Evolutionary conservation across 140 eudicot species (phyloP), one percentile per base, ranked within the genome.

Genomic region (Erigeron philadelphicus): DNA sequence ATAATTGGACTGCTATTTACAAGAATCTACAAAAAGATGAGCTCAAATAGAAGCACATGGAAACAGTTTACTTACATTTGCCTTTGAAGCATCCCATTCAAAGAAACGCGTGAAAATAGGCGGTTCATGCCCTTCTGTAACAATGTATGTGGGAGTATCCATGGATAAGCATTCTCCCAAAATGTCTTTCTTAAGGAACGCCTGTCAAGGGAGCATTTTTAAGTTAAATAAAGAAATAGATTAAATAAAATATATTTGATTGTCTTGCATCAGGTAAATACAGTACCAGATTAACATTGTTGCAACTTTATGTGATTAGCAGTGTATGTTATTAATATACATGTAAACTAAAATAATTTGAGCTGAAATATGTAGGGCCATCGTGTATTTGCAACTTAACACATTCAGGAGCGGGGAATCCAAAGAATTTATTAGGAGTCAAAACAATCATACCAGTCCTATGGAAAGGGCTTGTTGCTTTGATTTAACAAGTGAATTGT

Each of bases 51-150:
- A 56, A 9, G 38, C 7, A 52, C 6, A 5, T 48, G 12, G 44
- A 11, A 47, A 53, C 58, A 67, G 13, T 53, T 17, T 31, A 75
- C 88, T 71, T 81, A 88, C 96, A 48, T 79, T 74, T 59, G 90
- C 81, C 50, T 88, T 88, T 64, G 84, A 66, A 73, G 83, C 68
- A 73, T 88, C 90, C 96, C 96, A 88, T 58, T 77, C 78, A 76
- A 88, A 88, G 73, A 88, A 83, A 3, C 75, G 75, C 61, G 90
- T 88, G 73, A 88, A 88, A 72, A 86, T 83, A 8, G 87, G 75
- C 41, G 96, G 96, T 50, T 88, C 96, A 45, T 75, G 60, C 60
- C 94, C 96, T 78, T 88, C 96, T 42, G 64, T 81, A 73, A 88
- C 85, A 75, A 83, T 77, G 63, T 88, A 88, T 6, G 74, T 46